Evolutionary conservation across 139 green algal genomes (phyloP).

Genomic region (Picocystis salinarum): DNA sequence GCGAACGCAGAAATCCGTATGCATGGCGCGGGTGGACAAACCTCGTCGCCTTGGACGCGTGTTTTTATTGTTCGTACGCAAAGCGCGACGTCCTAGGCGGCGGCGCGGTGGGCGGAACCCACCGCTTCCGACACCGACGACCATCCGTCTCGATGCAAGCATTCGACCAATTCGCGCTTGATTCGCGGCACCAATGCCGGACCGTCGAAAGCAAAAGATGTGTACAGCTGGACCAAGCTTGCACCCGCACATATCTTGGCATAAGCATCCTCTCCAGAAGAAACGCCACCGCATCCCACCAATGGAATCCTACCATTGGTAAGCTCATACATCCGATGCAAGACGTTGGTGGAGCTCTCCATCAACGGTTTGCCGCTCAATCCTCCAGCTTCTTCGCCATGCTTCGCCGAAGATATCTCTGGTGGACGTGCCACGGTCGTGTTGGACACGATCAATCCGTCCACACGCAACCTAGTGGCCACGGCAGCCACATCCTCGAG

Average conservation of each 20-base stretch:
- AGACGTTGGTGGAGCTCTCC: constrained; percentile 44
- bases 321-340: constrained; percentile 73
- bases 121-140: constrained; percentile 51
- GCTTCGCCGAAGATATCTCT: not conserved
- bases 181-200: constrained; percentile 63
- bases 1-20: no score
- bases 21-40: no score
- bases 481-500: constrained; percentile 72
- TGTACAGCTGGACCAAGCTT: constrained; percentile 83
- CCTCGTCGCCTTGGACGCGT: no score
- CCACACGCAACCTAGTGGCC: constrained; percentile 33
- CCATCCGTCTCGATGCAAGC: constrained; percentile 55
- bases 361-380: constrained; percentile 71
- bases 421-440: constrained; percentile 60
- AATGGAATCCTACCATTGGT: constrained; percentile 71
- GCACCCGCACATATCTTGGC: constrained; percentile 83
- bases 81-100: no score
- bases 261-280: constrained; percentile 70
- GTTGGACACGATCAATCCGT: constrained; percentile 51
- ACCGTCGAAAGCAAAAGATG: constrained; percentile 70
- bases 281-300: constrained; percentile 75
- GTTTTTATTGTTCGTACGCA: no score
- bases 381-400: constrained; percentile 48
- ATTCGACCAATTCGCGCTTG: constrained; percentile 61
- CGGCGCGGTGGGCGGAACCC: constrained; percentile 19